Percentiles rank a stretch among this genome's conserved stretches.
Conservation (phyloP, 2,329 filamentous ascomycete genomes). For the Penicillium capsulatum region DNA sequence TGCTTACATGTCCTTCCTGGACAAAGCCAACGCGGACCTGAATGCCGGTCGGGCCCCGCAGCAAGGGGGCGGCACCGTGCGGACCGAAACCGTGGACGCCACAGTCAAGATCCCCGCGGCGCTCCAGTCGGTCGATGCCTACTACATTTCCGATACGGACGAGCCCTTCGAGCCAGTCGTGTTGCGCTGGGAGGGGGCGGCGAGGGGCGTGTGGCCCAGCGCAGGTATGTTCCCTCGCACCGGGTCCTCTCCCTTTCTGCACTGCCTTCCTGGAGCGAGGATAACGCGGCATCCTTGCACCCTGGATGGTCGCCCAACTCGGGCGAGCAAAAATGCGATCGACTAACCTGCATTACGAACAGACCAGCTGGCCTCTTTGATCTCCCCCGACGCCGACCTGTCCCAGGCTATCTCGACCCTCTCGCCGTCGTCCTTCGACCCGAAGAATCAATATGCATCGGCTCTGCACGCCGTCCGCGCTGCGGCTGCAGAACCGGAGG, state of each 20-base stretch:
- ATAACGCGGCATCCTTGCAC: background rate
- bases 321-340: background rate
- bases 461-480: constrained; percentile 52
- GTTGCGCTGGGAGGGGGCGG: constrained; percentile 52
- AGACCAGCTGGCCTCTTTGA: constrained; percentile 68
- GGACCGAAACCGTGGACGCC: constrained; percentile 40
- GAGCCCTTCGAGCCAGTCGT: constrained; percentile 78
- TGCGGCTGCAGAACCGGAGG: constrained; percentile 37
- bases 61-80: constrained; percentile 23
- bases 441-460: constrained; percentile 60
- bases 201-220: constrained; percentile 33
- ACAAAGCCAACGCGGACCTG: constrained; percentile 75
- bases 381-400: constrained; percentile 41
- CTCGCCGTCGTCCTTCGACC: constrained; percentile 69
- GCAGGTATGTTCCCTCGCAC: constrained; percentile 23
- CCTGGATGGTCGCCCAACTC: constrained; percentile 5
- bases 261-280: background rate
- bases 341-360: constrained; percentile 9
- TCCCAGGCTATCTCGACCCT: constrained; percentile 54
- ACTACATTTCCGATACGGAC: constrained; percentile 78
- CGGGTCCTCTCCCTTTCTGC: background rate
- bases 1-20: constrained; percentile 77
- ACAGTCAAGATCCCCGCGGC: constrained; percentile 58
- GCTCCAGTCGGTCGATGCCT: constrained; percentile 55
- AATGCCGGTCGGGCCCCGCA: constrained; percentile 28